These are phyloP conservation scores for Mycena floridula DNA, from an alignment of 768 basidiomycete species.

Conservation along the genomic window DNA sequence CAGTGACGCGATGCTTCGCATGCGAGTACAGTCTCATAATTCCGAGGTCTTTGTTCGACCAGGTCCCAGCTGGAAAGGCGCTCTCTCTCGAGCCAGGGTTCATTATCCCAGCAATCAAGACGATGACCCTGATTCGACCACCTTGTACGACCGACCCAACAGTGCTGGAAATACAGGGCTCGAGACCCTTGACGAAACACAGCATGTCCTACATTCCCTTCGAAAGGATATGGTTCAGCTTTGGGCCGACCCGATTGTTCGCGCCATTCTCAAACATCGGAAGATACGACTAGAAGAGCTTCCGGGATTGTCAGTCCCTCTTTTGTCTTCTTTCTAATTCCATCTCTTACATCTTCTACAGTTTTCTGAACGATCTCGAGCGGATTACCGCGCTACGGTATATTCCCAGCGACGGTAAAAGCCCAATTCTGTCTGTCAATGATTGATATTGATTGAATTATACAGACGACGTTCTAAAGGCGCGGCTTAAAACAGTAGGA, in stretches of 20 bases:
- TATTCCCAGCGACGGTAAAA: slow-evolving; percentile 61
- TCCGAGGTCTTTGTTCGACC: slow-evolving; percentile 60
- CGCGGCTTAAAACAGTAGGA: slow-evolving; percentile 71
- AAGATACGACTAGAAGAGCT: slow-evolving; percentile 65
- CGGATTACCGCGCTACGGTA: slow-evolving; percentile 60
- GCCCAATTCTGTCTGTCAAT: background rate
- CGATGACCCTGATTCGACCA: slow-evolving; percentile 4
- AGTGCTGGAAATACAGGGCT: slow-evolving; percentile 40
- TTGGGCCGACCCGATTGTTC: slow-evolving; percentile 61
- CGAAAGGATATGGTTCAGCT: slow-evolving; percentile 58
- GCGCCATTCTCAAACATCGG: slow-evolving; percentile 44
- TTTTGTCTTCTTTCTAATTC: background rate
- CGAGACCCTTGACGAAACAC: slow-evolving; percentile 51
- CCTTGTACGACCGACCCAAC: slow-evolving; percentile 26
- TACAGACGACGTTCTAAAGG: slow-evolving; percentile 70
- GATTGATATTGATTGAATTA: background rate
- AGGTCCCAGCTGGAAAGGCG: slow-evolving; percentile 61
- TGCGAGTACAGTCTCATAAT: background rate
- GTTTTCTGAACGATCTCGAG: slow-evolving; percentile 65
- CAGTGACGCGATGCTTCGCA: background rate
- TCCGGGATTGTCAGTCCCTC: slow-evolving; percentile 62
- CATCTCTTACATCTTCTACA: slow-evolving; percentile 19
- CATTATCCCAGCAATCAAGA: slow-evolving; percentile 14
- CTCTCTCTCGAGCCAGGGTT: slow-evolving; percentile 40
- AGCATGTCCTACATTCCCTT: slow-evolving; percentile 53